Evolutionary conservation across 2,329 filamentous ascomycete species (phyloP).

Genomic region (Pseudogymnoascus sp.): DNA sequence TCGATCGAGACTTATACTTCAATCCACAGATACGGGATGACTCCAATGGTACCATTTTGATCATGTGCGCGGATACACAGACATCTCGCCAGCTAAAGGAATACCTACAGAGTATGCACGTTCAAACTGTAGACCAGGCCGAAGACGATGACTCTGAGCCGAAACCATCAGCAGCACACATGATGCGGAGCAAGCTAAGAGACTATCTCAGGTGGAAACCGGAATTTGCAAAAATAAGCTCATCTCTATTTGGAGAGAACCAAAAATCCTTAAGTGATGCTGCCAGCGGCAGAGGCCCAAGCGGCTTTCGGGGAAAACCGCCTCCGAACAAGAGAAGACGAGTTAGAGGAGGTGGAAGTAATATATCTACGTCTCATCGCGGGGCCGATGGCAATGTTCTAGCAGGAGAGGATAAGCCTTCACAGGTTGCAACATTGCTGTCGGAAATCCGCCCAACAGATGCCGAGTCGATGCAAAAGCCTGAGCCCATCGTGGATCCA

Average conservation of each 20-base stretch:
- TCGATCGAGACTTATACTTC: conserved; percentile 82
- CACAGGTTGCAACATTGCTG: conserved; percentile 75
- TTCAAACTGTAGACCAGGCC: conserved; percentile 44
- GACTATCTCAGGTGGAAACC: conserved; percentile 87
- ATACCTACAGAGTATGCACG: conserved; percentile 84
- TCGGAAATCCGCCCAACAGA: conserved; percentile 77
- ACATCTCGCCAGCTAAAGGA: conserved; percentile 85
- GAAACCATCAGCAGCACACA: conserved; percentile 68
- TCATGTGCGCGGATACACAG: conserved; percentile 88
- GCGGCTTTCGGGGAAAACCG: conserved; percentile 47
- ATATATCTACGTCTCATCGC: conserved; percentile 48
- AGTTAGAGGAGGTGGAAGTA: conserved; percentile 68
- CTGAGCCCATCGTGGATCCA: conserved; percentile 68
- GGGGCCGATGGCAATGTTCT: conserved; percentile 67
- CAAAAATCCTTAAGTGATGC: conserved; percentile 64
- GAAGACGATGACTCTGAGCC: conserved; percentile 37
- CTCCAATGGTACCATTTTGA: conserved; percentile 83
- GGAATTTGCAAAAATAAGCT: conserved; percentile 79
- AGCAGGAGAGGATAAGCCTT: conserved; percentile 73
- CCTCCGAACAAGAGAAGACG: conserved; percentile 82
- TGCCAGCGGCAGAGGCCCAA: conserved; percentile 36
- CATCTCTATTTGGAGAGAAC: conserved; percentile 69
- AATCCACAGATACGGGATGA: conserved; percentile 70
- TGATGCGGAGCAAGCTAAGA: conserved; percentile 83
- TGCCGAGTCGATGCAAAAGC: conserved; percentile 66